Percentiles rank a stretch among this genome's conserved stretches.
phyloP scores from a whole-genome alignment of 371 early-diverging fungal species.

The Entomophthora muscae region DNA sequence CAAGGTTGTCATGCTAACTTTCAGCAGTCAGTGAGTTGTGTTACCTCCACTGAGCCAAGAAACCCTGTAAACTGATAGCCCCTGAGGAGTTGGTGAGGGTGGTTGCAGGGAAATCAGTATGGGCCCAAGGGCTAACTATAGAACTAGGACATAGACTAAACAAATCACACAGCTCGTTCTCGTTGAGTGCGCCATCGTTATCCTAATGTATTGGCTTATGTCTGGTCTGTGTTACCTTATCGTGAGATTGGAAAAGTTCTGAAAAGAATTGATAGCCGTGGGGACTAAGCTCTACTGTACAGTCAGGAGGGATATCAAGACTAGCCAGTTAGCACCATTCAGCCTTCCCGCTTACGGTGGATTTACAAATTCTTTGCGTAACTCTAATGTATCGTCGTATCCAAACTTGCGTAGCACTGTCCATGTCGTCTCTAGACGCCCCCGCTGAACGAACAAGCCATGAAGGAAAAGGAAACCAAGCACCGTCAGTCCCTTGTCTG shows the following conservation, averaged over 20 bases:
- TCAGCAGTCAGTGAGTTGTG: neutral
- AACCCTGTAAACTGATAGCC: slow-evolving; percentile 85
- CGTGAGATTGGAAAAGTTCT: slow-evolving; percentile 80
- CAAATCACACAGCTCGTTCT: slow-evolving; percentile 61
- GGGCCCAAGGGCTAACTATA: slow-evolving; percentile 46
- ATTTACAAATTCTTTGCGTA: slow-evolving; percentile 59
- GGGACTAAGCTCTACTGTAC: slow-evolving; percentile 83
- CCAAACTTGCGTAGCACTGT: slow-evolving; percentile 88
- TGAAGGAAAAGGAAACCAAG: slow-evolving; percentile 82
- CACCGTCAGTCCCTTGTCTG: slow-evolving; percentile 64
- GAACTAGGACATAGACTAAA: slow-evolving; percentile 77
- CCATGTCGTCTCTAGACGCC: slow-evolving; percentile 95
- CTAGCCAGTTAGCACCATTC: slow-evolving; percentile 17
- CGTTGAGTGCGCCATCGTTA: slow-evolving; percentile 83
- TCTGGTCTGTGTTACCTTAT: slow-evolving; percentile 34
- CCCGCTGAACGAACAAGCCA: slow-evolving; percentile 86
- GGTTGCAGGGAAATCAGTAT: slow-evolving; percentile 73
- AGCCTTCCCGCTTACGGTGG: slow-evolving; percentile 5
- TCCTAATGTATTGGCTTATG: slow-evolving; percentile 27
- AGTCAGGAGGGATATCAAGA: slow-evolving; percentile 70
- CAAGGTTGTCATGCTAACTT: slow-evolving; percentile 75
- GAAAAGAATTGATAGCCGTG: slow-evolving; percentile 89
- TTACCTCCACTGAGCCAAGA: slow-evolving; percentile 91
- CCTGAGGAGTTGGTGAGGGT: slow-evolving; percentile 77
- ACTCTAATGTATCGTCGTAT: slow-evolving; percentile 77